Evolutionary conservation across 2,329 filamentous ascomycete genomes (phyloP).

Genomic region (Xylaria sp.): DNA sequence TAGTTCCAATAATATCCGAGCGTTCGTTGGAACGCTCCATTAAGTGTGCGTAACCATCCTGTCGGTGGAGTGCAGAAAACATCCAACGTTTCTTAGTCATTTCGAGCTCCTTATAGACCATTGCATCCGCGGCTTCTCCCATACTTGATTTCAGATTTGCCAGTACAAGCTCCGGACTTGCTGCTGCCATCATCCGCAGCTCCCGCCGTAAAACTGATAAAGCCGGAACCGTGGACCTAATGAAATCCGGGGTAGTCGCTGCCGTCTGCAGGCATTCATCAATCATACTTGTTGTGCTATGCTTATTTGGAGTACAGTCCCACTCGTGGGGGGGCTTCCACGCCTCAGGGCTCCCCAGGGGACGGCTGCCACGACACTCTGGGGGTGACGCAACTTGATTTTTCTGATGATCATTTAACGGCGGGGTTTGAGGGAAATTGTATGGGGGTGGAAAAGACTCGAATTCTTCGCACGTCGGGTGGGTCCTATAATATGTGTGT

Average conservation of each 20-base stretch:
- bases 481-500: slow-evolving; percentile 20
- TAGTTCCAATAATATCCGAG: slow-evolving; percentile 35
- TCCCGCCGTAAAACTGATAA: slow-evolving; percentile 61
- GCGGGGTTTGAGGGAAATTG: slow-evolving; percentile 43
- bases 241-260: slow-evolving; percentile 38
- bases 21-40: slow-evolving; percentile 29
- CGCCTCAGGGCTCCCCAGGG: slow-evolving; percentile 53
- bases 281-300: slow-evolving; percentile 36
- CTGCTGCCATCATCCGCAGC: slow-evolving; percentile 65
- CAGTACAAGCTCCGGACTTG: slow-evolving; percentile 63
- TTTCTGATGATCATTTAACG: slow-evolving; percentile 35
- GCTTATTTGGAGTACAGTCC: slow-evolving; percentile 51
- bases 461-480: slow-evolving; percentile 42
- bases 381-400: slow-evolving; percentile 43
- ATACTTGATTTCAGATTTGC: slow-evolving; percentile 65
- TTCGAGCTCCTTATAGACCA: slow-evolving; percentile 62
- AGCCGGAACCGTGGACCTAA: slow-evolving; percentile 48
- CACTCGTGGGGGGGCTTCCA: slow-evolving; percentile 61
- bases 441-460: slow-evolving; percentile 40
- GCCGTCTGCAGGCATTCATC: slow-evolving; percentile 42
- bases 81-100: slow-evolving; percentile 71
- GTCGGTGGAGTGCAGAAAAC: slow-evolving; percentile 64
- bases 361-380: slow-evolving; percentile 41
- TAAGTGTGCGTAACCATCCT: slow-evolving; percentile 53
- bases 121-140: slow-evolving; percentile 57